These are phyloP conservation scores for Sclerotiophoma versabilis DNA, from an alignment of 2,329 filamentous ascomycete species.

Conservation along the genomic window DNA sequence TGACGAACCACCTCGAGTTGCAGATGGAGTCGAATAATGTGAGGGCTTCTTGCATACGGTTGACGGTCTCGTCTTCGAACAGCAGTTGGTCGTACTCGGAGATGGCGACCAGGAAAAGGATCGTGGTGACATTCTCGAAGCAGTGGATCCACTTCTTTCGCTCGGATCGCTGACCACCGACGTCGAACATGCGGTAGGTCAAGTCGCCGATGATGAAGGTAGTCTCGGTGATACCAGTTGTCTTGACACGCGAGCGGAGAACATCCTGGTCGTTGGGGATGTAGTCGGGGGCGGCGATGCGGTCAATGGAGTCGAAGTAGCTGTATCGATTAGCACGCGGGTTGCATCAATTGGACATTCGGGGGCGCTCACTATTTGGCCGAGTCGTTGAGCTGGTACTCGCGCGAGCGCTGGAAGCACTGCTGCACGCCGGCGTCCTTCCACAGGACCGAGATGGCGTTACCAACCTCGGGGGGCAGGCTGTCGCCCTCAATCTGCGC, in stretches of 20 bases:
- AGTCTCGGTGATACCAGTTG: slow-evolving; percentile 95
- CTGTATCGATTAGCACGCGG: slow-evolving; percentile 54
- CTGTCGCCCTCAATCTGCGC: slow-evolving; percentile 96
- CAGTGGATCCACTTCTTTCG: slow-evolving; percentile 99
- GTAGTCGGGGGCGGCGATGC: slow-evolving; percentile 89
- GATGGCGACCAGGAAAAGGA: slow-evolving; percentile 95
- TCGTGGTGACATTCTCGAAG: slow-evolving; percentile 97
- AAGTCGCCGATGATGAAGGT: slow-evolving; percentile 94
- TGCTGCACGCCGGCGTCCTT: slow-evolving; percentile 91
- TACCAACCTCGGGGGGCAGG: slow-evolving; percentile 91
- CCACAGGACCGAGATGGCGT: slow-evolving; percentile 91
- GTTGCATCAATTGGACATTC: not conserved
- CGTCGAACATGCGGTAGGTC: slow-evolving; percentile 97
- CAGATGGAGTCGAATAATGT: slow-evolving; percentile 76
- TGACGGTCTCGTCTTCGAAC: slow-evolving; percentile 91
- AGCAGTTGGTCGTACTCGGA: slow-evolving; percentile 96
- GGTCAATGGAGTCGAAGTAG: slow-evolving; percentile 95
- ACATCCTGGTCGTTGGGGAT: slow-evolving; percentile 96
- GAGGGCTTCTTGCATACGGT: slow-evolving; percentile 76
- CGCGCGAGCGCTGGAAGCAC: slow-evolving; percentile 93
- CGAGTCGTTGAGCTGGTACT: slow-evolving; percentile 96
- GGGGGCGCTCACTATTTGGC: slow-evolving; percentile 81
- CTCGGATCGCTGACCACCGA: slow-evolving; percentile 93
- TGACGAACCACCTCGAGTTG: slow-evolving; percentile 76
- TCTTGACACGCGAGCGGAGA: slow-evolving; percentile 94